phyloP scores from a whole-genome alignment of 805 yeast genomes.

The Lachancea thermotolerans region DNA sequence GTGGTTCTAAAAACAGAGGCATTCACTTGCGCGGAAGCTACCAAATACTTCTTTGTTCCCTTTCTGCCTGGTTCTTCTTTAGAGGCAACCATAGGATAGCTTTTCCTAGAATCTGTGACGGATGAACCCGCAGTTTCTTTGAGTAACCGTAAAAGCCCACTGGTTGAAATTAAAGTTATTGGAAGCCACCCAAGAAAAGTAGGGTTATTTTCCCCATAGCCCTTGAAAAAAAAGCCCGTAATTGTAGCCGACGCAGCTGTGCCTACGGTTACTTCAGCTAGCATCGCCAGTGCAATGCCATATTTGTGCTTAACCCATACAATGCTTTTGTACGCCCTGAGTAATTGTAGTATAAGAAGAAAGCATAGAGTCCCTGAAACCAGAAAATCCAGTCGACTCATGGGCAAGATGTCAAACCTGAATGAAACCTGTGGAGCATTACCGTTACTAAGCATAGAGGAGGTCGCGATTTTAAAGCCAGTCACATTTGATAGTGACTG shows the following conservation, averaged over 20 bases:
- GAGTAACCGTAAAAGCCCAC: not conserved
- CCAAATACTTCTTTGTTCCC: constrained; percentile 38
- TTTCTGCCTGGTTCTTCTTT: constrained; percentile 13
- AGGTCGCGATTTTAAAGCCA: constrained; percentile 15
- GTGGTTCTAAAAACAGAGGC: constrained; percentile 32
- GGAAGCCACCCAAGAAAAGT: constrained; percentile 13
- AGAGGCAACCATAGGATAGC: not conserved
- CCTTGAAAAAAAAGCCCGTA: constrained; percentile 15
- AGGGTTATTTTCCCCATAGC: constrained; percentile 13
- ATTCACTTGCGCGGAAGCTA: constrained; percentile 33
- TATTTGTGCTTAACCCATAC: constrained; percentile 12
- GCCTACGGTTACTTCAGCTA: constrained; percentile 11
- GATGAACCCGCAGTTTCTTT: constrained; percentile 2
- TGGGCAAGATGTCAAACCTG: constrained; percentile 1
- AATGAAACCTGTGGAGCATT: not conserved
- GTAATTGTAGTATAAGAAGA: not conserved
- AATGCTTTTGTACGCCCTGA: not conserved
- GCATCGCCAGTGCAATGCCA: constrained; percentile 14
- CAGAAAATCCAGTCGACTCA: no score
- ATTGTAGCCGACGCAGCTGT: constrained; percentile 12
- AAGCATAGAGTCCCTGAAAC: no score
- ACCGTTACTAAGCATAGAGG: not conserved
- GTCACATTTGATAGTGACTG: constrained; percentile 14
- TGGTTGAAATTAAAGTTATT: constrained; percentile 4
- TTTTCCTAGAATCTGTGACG: not conserved